Percentiles rank a stretch among this genome's conserved stretches.
These are phyloP conservation scores for Talaromyces proteolyticus DNA, from an alignment of 495 filamentous ascomycete genomes.

Conservation along the genomic window DNA sequence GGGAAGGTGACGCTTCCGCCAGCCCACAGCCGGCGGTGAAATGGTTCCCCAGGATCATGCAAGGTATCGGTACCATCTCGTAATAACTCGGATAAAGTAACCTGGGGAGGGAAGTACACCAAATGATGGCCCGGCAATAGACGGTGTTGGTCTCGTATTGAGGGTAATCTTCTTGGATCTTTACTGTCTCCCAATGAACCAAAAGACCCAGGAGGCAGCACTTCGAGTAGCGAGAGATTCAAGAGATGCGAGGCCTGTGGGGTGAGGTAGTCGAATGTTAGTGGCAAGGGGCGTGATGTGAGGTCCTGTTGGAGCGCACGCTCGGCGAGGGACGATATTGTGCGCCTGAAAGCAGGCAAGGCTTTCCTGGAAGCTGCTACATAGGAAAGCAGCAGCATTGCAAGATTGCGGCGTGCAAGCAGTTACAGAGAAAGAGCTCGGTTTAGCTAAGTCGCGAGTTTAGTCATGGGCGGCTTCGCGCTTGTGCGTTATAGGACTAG, in stretches of 20 bases:
- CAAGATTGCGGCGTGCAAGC: too few relatives aligned
- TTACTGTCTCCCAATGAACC: too few relatives aligned
- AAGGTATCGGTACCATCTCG: slow-evolving; percentile 67
- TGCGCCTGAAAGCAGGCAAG: background rate
- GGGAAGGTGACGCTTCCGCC: slow-evolving; percentile 49
- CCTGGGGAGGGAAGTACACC: slow-evolving; percentile 65
- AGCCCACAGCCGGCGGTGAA: slow-evolving; percentile 71
- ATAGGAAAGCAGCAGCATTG: background rate
- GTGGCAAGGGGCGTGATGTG: slow-evolving; percentile 44
- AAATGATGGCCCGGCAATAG: slow-evolving; percentile 54
- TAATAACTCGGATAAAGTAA: slow-evolving; percentile 50
- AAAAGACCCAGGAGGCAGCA: slow-evolving; percentile 44
- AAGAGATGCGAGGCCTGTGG: slow-evolving; percentile 62
- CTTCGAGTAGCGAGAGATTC: slow-evolving; percentile 52
- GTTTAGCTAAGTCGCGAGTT: background rate
- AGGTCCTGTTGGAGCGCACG: slow-evolving; percentile 21
- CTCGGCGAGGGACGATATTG: background rate
- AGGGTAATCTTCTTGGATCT: slow-evolving; percentile 21
- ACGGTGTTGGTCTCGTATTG: slow-evolving; percentile 22
- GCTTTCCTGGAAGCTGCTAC: background rate
- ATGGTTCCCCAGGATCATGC: slow-evolving; percentile 62
- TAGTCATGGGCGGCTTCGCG: too few relatives aligned
- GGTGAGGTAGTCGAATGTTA: slow-evolving; percentile 58
- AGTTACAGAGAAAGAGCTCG: background rate
- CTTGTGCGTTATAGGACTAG: background rate